Percentiles rank a stretch among this genome's conserved stretches.
Conservation (phyloP, 805 yeast species). For the Yamadazyma scolyti region DNA sequence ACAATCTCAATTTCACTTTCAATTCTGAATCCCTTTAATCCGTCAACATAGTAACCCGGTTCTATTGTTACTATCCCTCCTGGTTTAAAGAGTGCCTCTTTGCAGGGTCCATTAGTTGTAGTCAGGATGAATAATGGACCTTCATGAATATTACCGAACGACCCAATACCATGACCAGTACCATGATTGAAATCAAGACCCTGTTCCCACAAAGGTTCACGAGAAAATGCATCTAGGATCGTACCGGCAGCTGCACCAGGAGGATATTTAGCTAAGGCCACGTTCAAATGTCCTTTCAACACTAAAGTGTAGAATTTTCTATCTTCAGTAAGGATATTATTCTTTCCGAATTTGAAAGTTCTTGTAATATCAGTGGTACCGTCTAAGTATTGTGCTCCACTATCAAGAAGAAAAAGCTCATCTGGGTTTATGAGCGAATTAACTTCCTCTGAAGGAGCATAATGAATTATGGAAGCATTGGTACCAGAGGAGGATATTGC, state of each 20-base stretch:
- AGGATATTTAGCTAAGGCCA: constrained; percentile 77
- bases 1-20: constrained; percentile 76
- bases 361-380: constrained; percentile 92
- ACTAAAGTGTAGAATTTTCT: constrained; percentile 79
- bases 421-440: constrained; percentile 58
- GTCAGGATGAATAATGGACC: constrained; percentile 83
- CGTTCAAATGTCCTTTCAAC: constrained; percentile 83
- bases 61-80: constrained; percentile 87
- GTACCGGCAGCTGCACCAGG: constrained; percentile 62
- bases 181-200: constrained; percentile 92
- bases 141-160: constrained; percentile 92
- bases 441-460: constrained; percentile 59
- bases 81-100: constrained; percentile 30
- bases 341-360: constrained; percentile 60
- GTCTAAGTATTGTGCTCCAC: constrained; percentile 58
- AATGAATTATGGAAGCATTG: constrained; percentile 73
- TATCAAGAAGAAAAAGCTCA: constrained; percentile 51
- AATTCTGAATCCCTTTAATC: constrained; percentile 84
- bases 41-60: constrained; percentile 90
- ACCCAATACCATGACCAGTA: constrained; percentile 94
- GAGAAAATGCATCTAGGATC: constrained; percentile 79
- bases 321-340: constrained; percentile 44
- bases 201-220: constrained; percentile 73
- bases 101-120: constrained; percentile 48
- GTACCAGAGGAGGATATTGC: constrained; percentile 74